Percentiles rank a stretch among this genome's conserved stretches.
Evolutionary conservation across 2,329 filamentous ascomycete species (phyloP).

Genomic region (Phialemoniopsis sp.): DNA sequence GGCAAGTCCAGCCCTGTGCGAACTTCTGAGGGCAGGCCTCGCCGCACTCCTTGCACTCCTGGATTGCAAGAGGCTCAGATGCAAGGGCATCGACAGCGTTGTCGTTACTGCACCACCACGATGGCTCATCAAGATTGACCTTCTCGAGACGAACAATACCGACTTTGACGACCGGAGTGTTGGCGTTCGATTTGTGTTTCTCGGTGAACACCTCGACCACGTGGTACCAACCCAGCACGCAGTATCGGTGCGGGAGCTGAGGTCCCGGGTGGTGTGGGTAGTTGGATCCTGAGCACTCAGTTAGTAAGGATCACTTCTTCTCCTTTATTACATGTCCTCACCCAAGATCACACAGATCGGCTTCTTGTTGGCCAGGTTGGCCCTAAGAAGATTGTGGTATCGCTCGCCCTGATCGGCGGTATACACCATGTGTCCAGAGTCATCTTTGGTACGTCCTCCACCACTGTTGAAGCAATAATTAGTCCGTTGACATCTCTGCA

Average conservation of each 20-base stretch:
- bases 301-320: too few species aligned
- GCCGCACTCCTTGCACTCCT: conserved; percentile 34
- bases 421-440: conserved; percentile 55
- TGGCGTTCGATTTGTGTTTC: conserved; percentile 29
- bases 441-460: not conserved
- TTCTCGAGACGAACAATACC: conserved; percentile 65
- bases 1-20: conserved; percentile 20
- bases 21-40: conserved; percentile 30
- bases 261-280: too few species aligned
- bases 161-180: conserved; percentile 20
- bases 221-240: conserved; percentile 64
- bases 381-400: too few species aligned
- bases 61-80: conserved; percentile 2
- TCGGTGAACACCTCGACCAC: conserved; percentile 68
- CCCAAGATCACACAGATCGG: too few species aligned
- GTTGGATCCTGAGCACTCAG: too few species aligned
- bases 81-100: conserved; percentile 8
- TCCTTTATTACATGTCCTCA: too few species aligned
- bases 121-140: conserved; percentile 40
- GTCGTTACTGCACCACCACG: conserved; percentile 51
- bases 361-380: too few species aligned
- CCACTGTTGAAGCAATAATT: not conserved
- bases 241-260: too few species aligned
- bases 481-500: too few species aligned
- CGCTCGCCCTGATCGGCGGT: conserved; percentile 28